Evolutionary conservation across 140 eudicot species (phyloP), one percentile per base, ranked within the genome.

Genomic region (Ambrosia hybrid): DNA sequence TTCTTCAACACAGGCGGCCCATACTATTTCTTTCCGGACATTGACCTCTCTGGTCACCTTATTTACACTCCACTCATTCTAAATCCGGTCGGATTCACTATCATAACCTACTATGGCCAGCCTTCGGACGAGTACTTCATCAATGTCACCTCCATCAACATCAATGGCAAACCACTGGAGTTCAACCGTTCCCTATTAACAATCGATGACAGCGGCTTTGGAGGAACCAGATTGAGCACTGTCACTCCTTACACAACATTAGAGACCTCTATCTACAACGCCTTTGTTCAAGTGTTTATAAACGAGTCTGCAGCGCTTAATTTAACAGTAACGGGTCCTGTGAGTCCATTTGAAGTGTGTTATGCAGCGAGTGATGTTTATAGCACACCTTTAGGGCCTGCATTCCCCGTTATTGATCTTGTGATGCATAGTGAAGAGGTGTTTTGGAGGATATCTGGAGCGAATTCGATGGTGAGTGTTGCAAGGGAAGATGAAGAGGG

Each of bases 221-320:
- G 90, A 2, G 90, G 90, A 55, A 79, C 85, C 33, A 69, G 81
- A 61, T 49, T 85, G 30, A 85, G 87, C 83, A 79, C 85, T 2
- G 55, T 79, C 51, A 61, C 53, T 3, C 85, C 90, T 3, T 82
- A 85, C 79, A 73, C 79, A 10, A 36, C 68, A 4, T 36, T 85
- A 55, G 62, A 79, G 5, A 57, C 76, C 30, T 82, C 90, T 0
- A 85, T 82, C 6, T 82, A 56, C 69, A 73, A 4, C 38, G 68
- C 79, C 9, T 68, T 85, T 21, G 62, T 57, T 0, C 66, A 79
- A 30, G 62, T 73, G 10, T 85, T 85, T 37, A 39, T 71, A 4
- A 72, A 72, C 63, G 84, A 76, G 70, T 70, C 85, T 3, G 69
- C 63, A 9, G 67, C 71, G 7, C 65, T 79, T 6, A 80, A 80